Conservation (phyloP, 352 stramenopile species). For the Pythium biforme region DNA sequence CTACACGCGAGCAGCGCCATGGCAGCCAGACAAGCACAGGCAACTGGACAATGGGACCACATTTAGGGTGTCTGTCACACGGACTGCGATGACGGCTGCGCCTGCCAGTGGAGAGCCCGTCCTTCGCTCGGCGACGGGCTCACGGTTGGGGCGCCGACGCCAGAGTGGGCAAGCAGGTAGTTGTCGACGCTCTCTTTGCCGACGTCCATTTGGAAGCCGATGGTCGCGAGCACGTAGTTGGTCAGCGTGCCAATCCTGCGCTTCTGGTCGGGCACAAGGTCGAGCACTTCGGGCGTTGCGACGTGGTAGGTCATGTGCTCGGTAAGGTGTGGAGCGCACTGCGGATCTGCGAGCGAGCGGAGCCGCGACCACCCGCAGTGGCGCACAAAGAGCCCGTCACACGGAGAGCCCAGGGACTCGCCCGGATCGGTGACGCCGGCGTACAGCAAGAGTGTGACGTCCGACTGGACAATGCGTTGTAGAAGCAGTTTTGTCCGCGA, state of each 20-base stretch:
- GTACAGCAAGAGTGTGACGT: conserved; percentile 3
- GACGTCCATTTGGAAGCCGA: conserved; percentile 15
- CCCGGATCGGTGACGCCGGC: conserved; percentile 5
- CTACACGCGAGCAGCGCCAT: too few relatives aligned
- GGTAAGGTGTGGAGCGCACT: not conserved
- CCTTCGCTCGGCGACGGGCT: too few relatives aligned
- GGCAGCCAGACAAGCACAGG: too few relatives aligned
- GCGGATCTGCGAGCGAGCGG: not conserved
- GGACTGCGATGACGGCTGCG: too few relatives aligned
- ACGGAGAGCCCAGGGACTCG: not conserved
- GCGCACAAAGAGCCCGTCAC: conserved; percentile 15
- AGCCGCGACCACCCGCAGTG: conserved; percentile 14
- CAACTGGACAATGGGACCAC: too few relatives aligned
- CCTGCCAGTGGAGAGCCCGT: too few relatives aligned
- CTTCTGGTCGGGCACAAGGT: conserved; percentile 9
- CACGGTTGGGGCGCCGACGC: too few relatives aligned
- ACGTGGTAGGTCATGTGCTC: conserved; percentile 10
- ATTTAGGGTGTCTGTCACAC: too few relatives aligned
- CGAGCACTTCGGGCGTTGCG: conserved; percentile 1
- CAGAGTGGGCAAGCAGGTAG: conserved; percentile 8
- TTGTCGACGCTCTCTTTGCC: conserved; percentile 14
- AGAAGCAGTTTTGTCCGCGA: conserved; percentile 6
- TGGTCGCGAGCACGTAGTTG: conserved; percentile 17
- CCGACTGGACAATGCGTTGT: not conserved
- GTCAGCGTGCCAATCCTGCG: conserved; percentile 16